These are phyloP conservation scores for Simplicillium sp. DNA, from an alignment of 2,329 filamentous ascomycete species.

Conservation along the genomic window DNA sequence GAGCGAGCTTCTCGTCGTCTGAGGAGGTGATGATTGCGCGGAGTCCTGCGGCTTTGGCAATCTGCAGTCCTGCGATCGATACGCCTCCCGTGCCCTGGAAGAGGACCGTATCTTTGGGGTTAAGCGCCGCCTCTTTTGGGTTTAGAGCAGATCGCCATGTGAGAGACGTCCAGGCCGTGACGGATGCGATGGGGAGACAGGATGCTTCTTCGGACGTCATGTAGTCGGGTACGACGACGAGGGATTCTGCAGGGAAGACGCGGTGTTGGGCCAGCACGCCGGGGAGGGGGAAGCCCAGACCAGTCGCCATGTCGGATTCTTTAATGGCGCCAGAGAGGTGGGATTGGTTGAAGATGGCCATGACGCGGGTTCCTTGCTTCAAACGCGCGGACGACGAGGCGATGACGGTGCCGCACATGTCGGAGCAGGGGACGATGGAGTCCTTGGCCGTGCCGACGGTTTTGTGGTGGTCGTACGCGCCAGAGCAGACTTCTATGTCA, in stretches of 20 bases:
- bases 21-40: constrained; percentile 44
- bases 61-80: constrained; percentile 39
- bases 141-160: too few relatives aligned
- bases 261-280: constrained; percentile 51
- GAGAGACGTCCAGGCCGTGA: constrained; percentile 58
- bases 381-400: constrained; percentile 30
- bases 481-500: constrained; percentile 49
- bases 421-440: constrained; percentile 54
- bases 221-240: constrained; percentile 48
- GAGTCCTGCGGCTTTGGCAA: constrained; percentile 41
- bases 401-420: constrained; percentile 58
- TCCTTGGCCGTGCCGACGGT: constrained; percentile 21
- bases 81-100: constrained; percentile 48
- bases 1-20: constrained; percentile 39
- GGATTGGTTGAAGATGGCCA: constrained; percentile 52
- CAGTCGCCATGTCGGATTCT: constrained; percentile 42
- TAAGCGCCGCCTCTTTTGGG: constrained; percentile 52
- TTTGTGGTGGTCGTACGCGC: constrained; percentile 58
- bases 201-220: constrained; percentile 49
- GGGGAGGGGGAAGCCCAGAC: constrained; percentile 50
- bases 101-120: constrained; percentile 29
- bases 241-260: constrained; percentile 44
- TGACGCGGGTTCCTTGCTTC: constrained; percentile 53
- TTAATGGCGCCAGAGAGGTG: constrained; percentile 51
- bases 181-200: constrained; percentile 49